Base-by-base conservation (phyloP, 2,329 filamentous ascomycete genomes). In the Ceratocystis ficicola region DNA sequence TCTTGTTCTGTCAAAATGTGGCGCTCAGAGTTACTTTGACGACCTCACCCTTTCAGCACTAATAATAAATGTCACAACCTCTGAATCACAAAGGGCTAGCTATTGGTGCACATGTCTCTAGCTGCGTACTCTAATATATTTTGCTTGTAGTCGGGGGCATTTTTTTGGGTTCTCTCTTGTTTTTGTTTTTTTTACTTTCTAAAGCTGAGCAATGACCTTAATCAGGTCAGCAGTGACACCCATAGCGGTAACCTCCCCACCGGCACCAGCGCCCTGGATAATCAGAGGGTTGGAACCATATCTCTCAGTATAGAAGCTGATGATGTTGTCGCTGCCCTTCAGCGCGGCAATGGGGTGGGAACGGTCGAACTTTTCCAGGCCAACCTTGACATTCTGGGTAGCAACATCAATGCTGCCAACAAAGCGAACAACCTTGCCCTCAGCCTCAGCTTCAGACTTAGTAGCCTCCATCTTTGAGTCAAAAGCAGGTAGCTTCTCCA, bases 321-420 rank as follows among this genome's bases (percentile, higher is more conserved):
- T 96, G 74, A 99, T 95, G 79, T 99, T 99, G 75, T 97, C 94
- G 75, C 92, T 97, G 44, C 94, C 94, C 82, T 96, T 95, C 67
- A 99, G 81, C 61, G 89, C 88, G 15, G 94, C 94, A 77, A 99
- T 96, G 12, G 94, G 89, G 73, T 95, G 90, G 68, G 88, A 89
- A 71, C 84, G 85, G 70, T 95, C 91, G 71, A 91, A 92, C 77
- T 88, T 89, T 81, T 96, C 87, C 70, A 99, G 77, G 1, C 94
- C 93, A 67, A 99, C 94, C 80, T 92, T 95, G 75, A 97, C 88
- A 71, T 86, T 79, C 74, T 90, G 87, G 68, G 81, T 83, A n/a
- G 79, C 81, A 55, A 96, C 86, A 73, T 99, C 91, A 68, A 97
- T 89, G 74, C 89, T 95, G 62, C 94, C 94, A 12, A 97, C 92